Conservation (phyloP, 2,329 filamentous ascomycete genomes). For the Chaetoscypha palmicola region DNA sequence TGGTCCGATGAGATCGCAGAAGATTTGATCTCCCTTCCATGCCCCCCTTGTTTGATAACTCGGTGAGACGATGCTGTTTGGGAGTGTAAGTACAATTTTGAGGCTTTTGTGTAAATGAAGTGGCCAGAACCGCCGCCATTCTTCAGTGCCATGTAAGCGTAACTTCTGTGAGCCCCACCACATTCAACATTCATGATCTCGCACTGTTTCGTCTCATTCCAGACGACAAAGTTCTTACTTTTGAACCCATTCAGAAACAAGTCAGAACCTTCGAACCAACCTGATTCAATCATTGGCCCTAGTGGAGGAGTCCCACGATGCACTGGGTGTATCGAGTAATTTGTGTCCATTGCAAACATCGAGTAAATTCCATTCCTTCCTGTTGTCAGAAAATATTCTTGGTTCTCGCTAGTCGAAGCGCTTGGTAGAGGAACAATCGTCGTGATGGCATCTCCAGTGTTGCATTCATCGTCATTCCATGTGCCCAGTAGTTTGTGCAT, state of each 20-base stretch:
- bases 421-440: constrained; percentile 44
- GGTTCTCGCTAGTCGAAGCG: not conserved
- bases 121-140: constrained; percentile 35
- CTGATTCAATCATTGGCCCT: constrained; percentile 68
- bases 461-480: constrained; percentile 12
- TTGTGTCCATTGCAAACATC: constrained; percentile 40
- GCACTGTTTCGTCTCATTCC: constrained; percentile 65
- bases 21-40: constrained; percentile 80
- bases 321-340: constrained; percentile 36
- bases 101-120: constrained; percentile 71
- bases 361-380: constrained; percentile 72
- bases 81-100: constrained; percentile 39
- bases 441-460: constrained; percentile 58
- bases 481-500: constrained; percentile 6
- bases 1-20: constrained; percentile 39
- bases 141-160: constrained; percentile 42
- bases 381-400: constrained; percentile 57
- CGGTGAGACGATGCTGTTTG: constrained; percentile 36
- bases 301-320: constrained; percentile 66
- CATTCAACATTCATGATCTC: constrained; percentile 70
- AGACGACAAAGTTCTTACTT: constrained; percentile 71
- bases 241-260: constrained; percentile 76
- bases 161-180: constrained; percentile 76
- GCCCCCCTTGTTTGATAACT: constrained; percentile 60
- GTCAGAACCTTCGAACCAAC: constrained; percentile 51